These are phyloP conservation scores for Gossypium anomalum DNA, from an alignment of 345 rosid species.

Conservation along the genomic window DNA sequence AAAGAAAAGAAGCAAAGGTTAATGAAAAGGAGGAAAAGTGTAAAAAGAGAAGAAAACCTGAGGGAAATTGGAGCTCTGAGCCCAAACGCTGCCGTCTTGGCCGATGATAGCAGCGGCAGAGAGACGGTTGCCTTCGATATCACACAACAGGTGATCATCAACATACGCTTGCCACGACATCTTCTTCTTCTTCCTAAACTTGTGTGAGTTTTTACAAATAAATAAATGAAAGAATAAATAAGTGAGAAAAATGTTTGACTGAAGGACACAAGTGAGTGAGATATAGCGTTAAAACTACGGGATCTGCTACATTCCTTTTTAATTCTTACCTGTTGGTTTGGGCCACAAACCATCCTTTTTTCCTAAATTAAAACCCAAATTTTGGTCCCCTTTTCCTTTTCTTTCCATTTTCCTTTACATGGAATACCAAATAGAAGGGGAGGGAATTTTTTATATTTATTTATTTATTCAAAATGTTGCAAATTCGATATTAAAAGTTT, in stretches of 20 bases:
- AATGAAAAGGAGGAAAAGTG: constrained; percentile 13
- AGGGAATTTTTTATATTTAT: too few species aligned
- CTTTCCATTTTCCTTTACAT: too few species aligned
- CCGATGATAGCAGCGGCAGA: constrained; percentile 25
- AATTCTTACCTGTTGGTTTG: background rate
- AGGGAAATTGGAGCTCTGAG: constrained; percentile 16
- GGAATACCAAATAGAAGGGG: too few species aligned
- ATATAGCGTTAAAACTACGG: constrained; percentile 31
- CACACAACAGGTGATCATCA: constrained; percentile 24
- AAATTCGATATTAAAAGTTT: too few species aligned
- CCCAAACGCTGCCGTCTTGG: constrained; percentile 24
- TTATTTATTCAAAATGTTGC: too few species aligned
- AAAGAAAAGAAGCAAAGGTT: background rate
- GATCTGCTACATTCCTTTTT: constrained; percentile 14
- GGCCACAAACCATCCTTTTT: background rate
- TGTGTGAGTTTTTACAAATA: background rate
- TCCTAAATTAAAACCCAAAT: background rate
- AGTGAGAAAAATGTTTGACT: background rate
- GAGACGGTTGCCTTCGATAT: constrained; percentile 23
- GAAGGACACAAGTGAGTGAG: background rate
- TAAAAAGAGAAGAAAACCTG: background rate
- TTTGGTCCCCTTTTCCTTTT: background rate
- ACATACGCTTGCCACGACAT: constrained; percentile 26
- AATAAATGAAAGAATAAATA: background rate
- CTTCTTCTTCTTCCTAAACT: constrained; percentile 6